Percentiles rank a stretch among this genome's conserved stretches.
Evolutionary conservation across 2,329 filamentous ascomycete species (phyloP).

Genomic region (Camillea tinctor): DNA sequence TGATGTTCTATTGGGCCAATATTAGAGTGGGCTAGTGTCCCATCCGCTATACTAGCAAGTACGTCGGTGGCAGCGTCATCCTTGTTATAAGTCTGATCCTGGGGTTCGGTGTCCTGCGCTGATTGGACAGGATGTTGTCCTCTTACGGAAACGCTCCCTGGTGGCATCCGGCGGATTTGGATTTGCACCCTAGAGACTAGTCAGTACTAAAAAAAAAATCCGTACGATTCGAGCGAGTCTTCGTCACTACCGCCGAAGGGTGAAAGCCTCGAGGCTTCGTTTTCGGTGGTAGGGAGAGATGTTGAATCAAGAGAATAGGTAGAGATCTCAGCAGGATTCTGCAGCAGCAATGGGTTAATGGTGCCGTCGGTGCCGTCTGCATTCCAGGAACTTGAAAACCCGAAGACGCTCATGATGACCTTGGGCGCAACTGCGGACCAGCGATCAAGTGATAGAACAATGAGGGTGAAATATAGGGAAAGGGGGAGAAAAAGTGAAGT

Average conservation of each 20-base stretch:
- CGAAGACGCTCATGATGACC: background rate
- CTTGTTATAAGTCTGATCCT: background rate
- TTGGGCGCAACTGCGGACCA: background rate
- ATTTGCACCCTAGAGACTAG: slow-evolving; percentile 10
- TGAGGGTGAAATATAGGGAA: background rate
- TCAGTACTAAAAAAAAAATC: slow-evolving; percentile 14
- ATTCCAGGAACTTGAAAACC: background rate
- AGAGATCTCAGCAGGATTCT: background rate
- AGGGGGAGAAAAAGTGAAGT: background rate
- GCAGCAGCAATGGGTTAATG: slow-evolving; percentile 3
- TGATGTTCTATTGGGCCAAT: background rate
- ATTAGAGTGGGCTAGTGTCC: background rate
- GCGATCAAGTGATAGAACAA: background rate
- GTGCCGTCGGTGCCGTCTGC: slow-evolving; percentile 1
- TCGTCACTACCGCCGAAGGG: background rate
- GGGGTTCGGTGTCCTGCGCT: too few species aligned
- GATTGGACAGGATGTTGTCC: too few species aligned
- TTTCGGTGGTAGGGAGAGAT: background rate
- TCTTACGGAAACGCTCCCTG: too few species aligned
- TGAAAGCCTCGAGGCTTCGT: background rate
- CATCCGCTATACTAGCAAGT: too few species aligned
- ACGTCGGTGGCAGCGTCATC: background rate
- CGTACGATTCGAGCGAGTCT: slow-evolving; percentile 5
- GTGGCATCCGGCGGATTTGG: too few species aligned
- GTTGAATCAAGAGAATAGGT: background rate